Base-by-base conservation (phyloP, 2,329 filamentous ascomycete species). In the Emergomyces pasteurianus region DNA sequence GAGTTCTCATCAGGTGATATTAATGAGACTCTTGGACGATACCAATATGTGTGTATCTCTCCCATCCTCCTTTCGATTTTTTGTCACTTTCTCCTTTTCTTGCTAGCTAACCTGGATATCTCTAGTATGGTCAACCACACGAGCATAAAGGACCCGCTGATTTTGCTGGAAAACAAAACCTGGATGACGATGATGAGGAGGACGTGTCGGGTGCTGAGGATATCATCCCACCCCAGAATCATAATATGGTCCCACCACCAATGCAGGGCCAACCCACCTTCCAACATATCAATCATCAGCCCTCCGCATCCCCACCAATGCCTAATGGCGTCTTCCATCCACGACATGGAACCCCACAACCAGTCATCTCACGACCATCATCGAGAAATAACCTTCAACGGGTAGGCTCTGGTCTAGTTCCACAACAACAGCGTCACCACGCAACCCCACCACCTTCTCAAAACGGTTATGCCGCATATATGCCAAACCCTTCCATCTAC, bases 1-100 rank as follows among this genome's bases (percentile, higher is more conserved):
- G 91, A 99, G 75, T 99, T 96, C 75, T 97, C 92, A 14, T 97
- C 92, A 21, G 81, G 85, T 68, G 90, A 96, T 74, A 96, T 99
- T 83, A 87, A 87, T 73, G 90, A 96, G 65, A 89, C 95, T 57
- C 85, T 99, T 66, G 83, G 84, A 58, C 84, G 90, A 73, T 95
- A 96, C 72, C 87, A 91, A 84, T 96, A 92, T 76, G 92, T 96
- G 80, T 70, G 90, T 84, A 58, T 31, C 58, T 57, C 60, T 21
- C 60, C 21, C 23, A 58, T 18, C 55, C 14, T 21, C 12, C 57
- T 0, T 7, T 18, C 42, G 9, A 0, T 8, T n/a, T 43, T 8
- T 43, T 26, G 2, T 53, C 38, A 3, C 23, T 50, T 62, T 28
- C 58, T 62, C 40, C 28, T 61, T 46, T 65, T 8, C 31, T 60